Conservation (phyloP, 345 rosid genomes). For the Pugionium dolabratum region DNA sequence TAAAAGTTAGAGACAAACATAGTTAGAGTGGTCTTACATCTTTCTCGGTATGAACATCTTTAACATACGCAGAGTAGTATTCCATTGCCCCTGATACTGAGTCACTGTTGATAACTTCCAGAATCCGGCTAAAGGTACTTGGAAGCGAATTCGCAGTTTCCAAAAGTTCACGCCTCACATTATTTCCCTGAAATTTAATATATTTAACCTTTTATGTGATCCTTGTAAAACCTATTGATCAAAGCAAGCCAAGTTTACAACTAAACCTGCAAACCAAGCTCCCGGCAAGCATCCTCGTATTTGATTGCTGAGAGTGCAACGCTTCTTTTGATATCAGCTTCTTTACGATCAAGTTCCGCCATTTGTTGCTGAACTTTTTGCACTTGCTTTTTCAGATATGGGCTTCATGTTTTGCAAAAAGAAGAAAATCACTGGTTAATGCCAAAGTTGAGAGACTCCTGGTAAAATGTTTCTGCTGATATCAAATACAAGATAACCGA, state of each 20-base stretch:
- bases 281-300: conserved; percentile 90
- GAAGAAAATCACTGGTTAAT: conserved; percentile 21
- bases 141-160: conserved; percentile 94
- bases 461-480: conserved; percentile 1
- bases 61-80: conserved; percentile 78
- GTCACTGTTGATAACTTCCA: conserved; percentile 75
- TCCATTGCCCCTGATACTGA: conserved; percentile 69
- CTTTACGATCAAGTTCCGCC: conserved; percentile 88
- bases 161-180: conserved; percentile 85
- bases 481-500: conserved; percentile 22
- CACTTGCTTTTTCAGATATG: conserved; percentile 92
- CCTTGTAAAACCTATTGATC: conserved; percentile 21
- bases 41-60: conserved; percentile 80
- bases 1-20: neutral
- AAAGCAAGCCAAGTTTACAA: conserved; percentile 24
- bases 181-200: conserved; percentile 62
- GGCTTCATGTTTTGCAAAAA: conserved; percentile 49
- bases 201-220: conserved; percentile 8
- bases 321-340: conserved; percentile 85
- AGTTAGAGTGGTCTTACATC: conserved; percentile 58
- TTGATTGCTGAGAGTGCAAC: conserved; percentile 79
- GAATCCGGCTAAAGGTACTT: conserved; percentile 63
- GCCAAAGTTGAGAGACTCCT: neutral
- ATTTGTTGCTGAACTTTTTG: conserved; percentile 92
- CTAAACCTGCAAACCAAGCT: conserved; percentile 89